Conservation (phyloP, 306 rosid genomes). For the Inga leiocalycina region DNA sequence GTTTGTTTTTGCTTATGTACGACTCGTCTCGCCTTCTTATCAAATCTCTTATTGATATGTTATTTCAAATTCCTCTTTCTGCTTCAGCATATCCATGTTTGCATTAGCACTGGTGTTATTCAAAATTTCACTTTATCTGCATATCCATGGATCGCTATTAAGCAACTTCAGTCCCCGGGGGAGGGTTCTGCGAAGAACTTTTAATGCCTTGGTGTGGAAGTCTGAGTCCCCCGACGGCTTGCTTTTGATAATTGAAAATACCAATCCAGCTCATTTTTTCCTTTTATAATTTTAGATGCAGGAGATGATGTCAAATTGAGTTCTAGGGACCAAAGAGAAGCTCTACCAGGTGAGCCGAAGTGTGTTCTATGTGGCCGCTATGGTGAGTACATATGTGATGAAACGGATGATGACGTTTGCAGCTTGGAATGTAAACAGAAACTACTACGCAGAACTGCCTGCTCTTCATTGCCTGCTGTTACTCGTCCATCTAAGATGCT, state of each 20-base stretch:
- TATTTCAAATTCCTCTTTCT: not conserved
- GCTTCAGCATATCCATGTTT: not conserved
- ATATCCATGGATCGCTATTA: not conserved
- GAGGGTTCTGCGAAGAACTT: not conserved
- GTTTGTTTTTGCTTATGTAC: not conserved
- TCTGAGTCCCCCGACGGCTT: not conserved
- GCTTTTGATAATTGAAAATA: conserved; percentile 17
- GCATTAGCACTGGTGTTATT: not conserved
- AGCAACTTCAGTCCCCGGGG: not conserved
- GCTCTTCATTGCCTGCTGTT: conserved; percentile 27
- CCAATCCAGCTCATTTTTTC: conserved; percentile 1
- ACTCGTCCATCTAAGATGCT: conserved; percentile 41
- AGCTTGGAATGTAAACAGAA: conserved; percentile 83
- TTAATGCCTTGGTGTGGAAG: conserved; percentile 14
- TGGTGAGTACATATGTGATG: conserved; percentile 80
- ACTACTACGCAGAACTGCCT: conserved; percentile 46
- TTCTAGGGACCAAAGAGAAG: conserved; percentile 68
- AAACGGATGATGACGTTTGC: conserved; percentile 85
- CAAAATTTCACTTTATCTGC: not conserved
- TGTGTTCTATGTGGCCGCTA: conserved; percentile 77
- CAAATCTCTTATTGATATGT: not conserved
- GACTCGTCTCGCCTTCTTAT: not conserved
- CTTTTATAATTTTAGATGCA: conserved; percentile 31
- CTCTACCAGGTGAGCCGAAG: conserved; percentile 75
- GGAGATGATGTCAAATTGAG: conserved; percentile 56